Evolutionary conservation across 495 filamentous ascomycete genomes (phyloP), one percentile per base, ranked within the genome.

Genomic region (Chaetomidium leptoderma): DNA sequence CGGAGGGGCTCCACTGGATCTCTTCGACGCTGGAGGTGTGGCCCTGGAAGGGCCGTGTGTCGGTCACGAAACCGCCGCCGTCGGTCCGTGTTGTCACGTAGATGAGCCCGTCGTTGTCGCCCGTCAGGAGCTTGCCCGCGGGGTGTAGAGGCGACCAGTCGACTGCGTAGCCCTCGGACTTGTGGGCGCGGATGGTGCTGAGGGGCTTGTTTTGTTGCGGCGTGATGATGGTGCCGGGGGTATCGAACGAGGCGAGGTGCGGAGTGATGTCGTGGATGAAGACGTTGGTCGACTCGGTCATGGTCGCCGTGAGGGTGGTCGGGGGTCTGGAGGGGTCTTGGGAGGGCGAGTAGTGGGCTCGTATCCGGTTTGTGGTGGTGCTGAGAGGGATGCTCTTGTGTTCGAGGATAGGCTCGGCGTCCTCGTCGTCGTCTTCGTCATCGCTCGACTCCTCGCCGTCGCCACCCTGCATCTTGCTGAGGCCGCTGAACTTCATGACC

Each of bases 351-450:
- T 95, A 87, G 72, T 93, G 86, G 53, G 83, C 77, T 55, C 93
- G 88, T 70, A 96, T 91, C 39, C 93, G 89, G 76, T 98, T 98
- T 11, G 91, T 95, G 49, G 89, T 92, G 13, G 89, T 87, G 32
- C 77, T 83, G 33, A 96, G 74, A 6, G 90, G 89, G 63, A 98
- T 93, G 46, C 84, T 86, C 70, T 88, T 91, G 63, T 87, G 88
- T 70, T 98, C 93, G 60, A 98, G 87, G 60, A 98, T 95, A 4
- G 93, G 91, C 62, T 98, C 92, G 53, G 90, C 79, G 45, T 95
- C 89, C 62, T 88, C 86, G 61, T 84, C 84, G 42, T 84, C 85
- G 23, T 90, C 86, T 8, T 87, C 84, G n/a, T 90, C 86, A 23
- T 86, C 86, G 48, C 85, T 83, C 0, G 83, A 81, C 55, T 86